Conservation (phyloP, 768 basidiomycete genomes). For the Crucibulum laeve region DNA sequence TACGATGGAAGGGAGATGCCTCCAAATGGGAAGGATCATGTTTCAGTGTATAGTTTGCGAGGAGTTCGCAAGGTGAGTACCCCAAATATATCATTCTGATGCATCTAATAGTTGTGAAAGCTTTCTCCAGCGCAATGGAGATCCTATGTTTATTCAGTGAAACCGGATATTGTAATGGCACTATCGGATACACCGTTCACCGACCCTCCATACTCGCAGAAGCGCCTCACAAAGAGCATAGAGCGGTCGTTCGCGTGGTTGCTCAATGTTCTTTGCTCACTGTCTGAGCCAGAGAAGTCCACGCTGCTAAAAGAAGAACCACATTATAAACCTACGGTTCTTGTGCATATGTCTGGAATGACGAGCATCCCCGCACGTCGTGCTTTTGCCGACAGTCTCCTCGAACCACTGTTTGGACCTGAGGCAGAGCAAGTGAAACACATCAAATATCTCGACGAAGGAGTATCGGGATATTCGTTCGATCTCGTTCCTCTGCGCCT, state of each 20-base stretch:
- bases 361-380: slow-evolving; percentile 50
- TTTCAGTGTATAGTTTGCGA: slow-evolving; percentile 56
- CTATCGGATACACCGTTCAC: slow-evolving; percentile 70
- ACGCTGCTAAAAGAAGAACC: slow-evolving; percentile 10
- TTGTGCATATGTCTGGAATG: slow-evolving; percentile 71
- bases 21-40: slow-evolving; percentile 55
- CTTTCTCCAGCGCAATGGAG: slow-evolving; percentile 54
- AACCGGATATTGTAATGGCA: slow-evolving; percentile 70
- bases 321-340: slow-evolving; percentile 33
- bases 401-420: slow-evolving; percentile 50
- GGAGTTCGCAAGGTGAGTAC: slow-evolving; percentile 67
- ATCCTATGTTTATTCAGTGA: slow-evolving; percentile 42
- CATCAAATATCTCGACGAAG: slow-evolving; percentile 58
- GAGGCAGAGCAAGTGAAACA: slow-evolving; percentile 52
- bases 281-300: not conserved
- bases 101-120: slow-evolving; percentile 24
- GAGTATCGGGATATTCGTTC: slow-evolving; percentile 65
- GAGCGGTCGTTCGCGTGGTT: slow-evolving; percentile 70
- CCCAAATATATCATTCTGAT: not conserved
- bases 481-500: slow-evolving; percentile 52
- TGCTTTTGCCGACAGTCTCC: slow-evolving; percentile 56
- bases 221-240: slow-evolving; percentile 70
- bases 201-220: slow-evolving; percentile 66
- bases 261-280: slow-evolving; percentile 36
- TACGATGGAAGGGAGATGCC: slow-evolving; percentile 65